A percentile compares a stretch with the other conserved stretches of the same genome.
phyloP scores from a whole-genome alignment of 148 eudicot genomes.

The Talinum fruticosum region DNA sequence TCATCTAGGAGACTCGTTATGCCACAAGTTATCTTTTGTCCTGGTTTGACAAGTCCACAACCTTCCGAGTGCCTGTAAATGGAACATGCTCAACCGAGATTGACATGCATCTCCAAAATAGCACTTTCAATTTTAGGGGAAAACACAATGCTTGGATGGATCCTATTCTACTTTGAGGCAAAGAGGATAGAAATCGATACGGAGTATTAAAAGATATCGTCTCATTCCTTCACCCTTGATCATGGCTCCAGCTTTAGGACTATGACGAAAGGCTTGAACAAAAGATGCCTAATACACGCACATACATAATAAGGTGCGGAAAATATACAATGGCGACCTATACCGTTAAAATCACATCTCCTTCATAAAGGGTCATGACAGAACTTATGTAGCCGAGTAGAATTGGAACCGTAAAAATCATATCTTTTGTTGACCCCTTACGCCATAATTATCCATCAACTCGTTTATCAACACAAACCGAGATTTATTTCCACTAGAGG shows the following conservation, averaged over 20 bases:
- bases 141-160: too few relatives aligned
- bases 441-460: conserved; percentile 89
- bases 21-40: conserved; percentile 85
- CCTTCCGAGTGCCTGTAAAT: conserved; percentile 90
- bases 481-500: conserved; percentile 4
- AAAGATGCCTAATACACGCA: too few relatives aligned
- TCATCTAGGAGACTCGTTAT: conserved; percentile 83
- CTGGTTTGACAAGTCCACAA: conserved; percentile 86
- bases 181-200: too few relatives aligned
- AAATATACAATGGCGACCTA: conserved; percentile 46
- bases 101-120: too few relatives aligned
- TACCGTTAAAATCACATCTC: conserved; percentile 97
- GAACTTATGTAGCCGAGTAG: conserved; percentile 93
- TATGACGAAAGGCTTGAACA: too few relatives aligned
- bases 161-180: too few relatives aligned
- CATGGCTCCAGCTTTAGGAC: too few relatives aligned
- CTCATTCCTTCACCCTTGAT: too few relatives aligned
- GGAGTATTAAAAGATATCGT: too few relatives aligned
- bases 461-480: conserved; percentile 33
- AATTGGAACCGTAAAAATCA: conserved; percentile 88
- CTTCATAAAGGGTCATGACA: conserved; percentile 90
- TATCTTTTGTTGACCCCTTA: conserved; percentile 84
- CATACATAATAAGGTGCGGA: background rate
- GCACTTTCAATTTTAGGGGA: too few relatives aligned
- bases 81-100: background rate